phyloP scores from a whole-genome alignment of 1,284 basidiomycete genomes.

The Hemileccinum hortonii region DNA sequence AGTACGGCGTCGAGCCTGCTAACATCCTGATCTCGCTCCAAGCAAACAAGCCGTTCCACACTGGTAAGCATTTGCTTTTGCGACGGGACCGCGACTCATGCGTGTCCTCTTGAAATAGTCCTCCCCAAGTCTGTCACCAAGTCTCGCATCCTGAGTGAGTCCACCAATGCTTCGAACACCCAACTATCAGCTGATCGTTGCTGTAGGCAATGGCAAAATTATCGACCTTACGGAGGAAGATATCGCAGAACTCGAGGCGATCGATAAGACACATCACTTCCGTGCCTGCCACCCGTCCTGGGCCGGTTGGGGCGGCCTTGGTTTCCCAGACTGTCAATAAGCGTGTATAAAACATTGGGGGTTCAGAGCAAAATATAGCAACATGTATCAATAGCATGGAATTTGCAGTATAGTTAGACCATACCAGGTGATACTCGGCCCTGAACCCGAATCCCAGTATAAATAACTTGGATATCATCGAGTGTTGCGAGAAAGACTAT shows the following conservation, averaged over 20 bases:
- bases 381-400: not conserved
- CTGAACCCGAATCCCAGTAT: conserved; percentile 3
- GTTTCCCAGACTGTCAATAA: conserved; percentile 54
- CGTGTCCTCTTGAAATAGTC: conserved; percentile 35
- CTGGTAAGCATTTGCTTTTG: conserved; percentile 35
- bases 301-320: conserved; percentile 59
- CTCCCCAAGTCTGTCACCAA: conserved; percentile 57
- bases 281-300: conserved; percentile 57
- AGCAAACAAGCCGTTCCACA: conserved; percentile 51
- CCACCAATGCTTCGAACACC: too few species aligned
- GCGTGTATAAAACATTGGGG: not conserved
- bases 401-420: not conserved
- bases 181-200: too few species aligned
- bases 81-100: not conserved
- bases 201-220: conserved; percentile 40
- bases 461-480: not conserved
- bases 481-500: conserved; percentile 5
- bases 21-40: too few species aligned
- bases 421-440: not conserved
- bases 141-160: conserved; percentile 43
- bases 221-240: conserved; percentile 58
- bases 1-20: conserved; percentile 35
- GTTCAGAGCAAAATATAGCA: not conserved
- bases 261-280: conserved; percentile 57
- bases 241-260: conserved; percentile 49